phyloP scores from a whole-genome alignment of 257 asterid genomes.

The Fraxinus excelsior region DNA sequence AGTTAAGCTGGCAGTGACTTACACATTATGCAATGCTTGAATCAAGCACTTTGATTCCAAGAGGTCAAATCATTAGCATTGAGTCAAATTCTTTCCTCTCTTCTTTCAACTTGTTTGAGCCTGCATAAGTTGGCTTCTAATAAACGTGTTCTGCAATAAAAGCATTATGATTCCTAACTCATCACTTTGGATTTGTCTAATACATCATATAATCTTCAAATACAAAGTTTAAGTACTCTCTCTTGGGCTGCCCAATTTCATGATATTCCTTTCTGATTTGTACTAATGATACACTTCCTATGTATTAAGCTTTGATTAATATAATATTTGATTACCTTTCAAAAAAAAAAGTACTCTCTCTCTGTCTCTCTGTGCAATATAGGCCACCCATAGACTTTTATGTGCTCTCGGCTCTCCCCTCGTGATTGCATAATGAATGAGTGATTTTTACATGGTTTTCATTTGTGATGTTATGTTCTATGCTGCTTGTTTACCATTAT shows the following conservation, averaged over 20 bases:
- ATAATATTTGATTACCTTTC: no score
- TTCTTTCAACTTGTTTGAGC: background rate
- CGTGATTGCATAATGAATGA: background rate
- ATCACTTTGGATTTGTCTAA: background rate
- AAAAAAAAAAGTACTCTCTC: no score
- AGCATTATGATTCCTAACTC: background rate
- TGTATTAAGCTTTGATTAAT: no score
- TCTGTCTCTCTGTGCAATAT: background rate
- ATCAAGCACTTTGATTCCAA: background rate
- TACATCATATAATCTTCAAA: background rate
- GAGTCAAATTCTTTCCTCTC: background rate
- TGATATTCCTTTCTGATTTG: no score
- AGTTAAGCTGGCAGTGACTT: background rate
- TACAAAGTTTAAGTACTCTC: background rate
- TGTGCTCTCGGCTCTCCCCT: background rate
- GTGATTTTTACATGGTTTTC: background rate
- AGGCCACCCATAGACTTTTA: slow-evolving; percentile 1
- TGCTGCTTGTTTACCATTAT: background rate
- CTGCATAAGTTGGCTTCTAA: background rate
- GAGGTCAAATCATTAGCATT: background rate
- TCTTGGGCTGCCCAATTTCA: no score
- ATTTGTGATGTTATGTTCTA: slow-evolving; percentile 12
- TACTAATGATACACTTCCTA: no score
- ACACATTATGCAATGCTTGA: background rate
- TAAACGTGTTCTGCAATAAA: background rate